Conservation (phyloP, 768 basidiomycete species). For the Pisolithus marmoratus region DNA sequence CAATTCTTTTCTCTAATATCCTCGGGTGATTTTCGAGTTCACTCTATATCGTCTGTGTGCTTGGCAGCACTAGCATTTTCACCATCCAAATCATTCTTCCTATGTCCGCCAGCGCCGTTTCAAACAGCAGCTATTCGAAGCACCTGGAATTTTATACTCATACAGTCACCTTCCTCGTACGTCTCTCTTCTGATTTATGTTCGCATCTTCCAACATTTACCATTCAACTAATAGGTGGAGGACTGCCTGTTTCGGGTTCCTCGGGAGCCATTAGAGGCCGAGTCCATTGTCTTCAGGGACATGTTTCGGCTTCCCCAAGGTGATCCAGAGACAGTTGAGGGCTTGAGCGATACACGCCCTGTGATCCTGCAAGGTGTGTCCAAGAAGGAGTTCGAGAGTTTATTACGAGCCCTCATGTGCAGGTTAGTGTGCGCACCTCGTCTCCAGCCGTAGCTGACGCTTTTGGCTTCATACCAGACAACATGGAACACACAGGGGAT, state of each 20-base stretch:
- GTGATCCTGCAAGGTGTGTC: constrained; percentile 10
- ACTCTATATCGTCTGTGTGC: too few relatives aligned
- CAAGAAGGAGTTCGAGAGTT: constrained; percentile 13
- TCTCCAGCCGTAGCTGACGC: background rate
- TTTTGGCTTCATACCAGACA: background rate
- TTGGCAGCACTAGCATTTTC: too few relatives aligned
- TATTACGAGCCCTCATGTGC: background rate
- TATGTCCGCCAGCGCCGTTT: too few relatives aligned
- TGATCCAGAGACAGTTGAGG: constrained; percentile 5
- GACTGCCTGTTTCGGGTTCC: constrained; percentile 15
- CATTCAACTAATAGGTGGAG: constrained; percentile 11
- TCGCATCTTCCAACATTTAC: background rate
- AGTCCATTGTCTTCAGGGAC: constrained; percentile 14
- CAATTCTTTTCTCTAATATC: too few relatives aligned
- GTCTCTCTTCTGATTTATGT: too few relatives aligned
- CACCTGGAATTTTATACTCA: too few relatives aligned
- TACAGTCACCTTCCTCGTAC: too few relatives aligned
- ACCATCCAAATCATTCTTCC: too few relatives aligned
- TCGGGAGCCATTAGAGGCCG: constrained; percentile 9
- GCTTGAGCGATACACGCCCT: constrained; percentile 10
- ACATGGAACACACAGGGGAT: background rate
- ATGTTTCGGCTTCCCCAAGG: constrained; percentile 15
- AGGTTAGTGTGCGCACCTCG: constrained; percentile 3
- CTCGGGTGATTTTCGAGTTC: too few relatives aligned
- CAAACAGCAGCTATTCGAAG: too few relatives aligned